These are phyloP conservation scores for Baorangia bicolor DNA, from an alignment of 768 basidiomycete genomes.

Conservation along the genomic window DNA sequence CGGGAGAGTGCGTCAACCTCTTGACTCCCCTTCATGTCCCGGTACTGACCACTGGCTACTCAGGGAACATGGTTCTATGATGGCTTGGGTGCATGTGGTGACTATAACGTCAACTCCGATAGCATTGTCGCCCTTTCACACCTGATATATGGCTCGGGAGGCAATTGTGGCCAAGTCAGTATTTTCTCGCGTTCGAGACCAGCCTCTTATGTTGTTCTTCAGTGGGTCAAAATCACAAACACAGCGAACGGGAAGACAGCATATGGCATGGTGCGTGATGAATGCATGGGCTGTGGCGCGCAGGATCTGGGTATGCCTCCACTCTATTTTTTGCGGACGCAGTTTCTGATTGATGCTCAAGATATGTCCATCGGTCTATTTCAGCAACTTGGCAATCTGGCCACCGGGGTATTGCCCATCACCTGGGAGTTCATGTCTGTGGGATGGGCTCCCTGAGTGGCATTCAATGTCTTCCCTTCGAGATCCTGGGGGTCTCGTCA, in stretches of 20 bases:
- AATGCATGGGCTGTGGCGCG: slow-evolving; percentile 52
- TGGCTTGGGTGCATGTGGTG: slow-evolving; percentile 64
- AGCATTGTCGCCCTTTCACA: slow-evolving; percentile 60
- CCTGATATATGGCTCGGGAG: slow-evolving; percentile 48
- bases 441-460: slow-evolving; percentile 35
- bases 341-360: slow-evolving; percentile 25
- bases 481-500: slow-evolving; percentile 4
- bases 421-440: slow-evolving; percentile 58
- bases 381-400: slow-evolving; percentile 45
- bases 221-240: slow-evolving; percentile 62
- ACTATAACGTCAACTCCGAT: slow-evolving; percentile 44
- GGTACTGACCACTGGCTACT: slow-evolving; percentile 1
- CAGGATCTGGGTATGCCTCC: slow-evolving; percentile 51
- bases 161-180: slow-evolving; percentile 60
- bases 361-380: slow-evolving; percentile 69
- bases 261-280: slow-evolving; percentile 52
- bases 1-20: slow-evolving; percentile 48
- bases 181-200: neutral
- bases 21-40: no score
- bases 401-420: slow-evolving; percentile 47
- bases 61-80: slow-evolving; percentile 66
- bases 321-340: neutral
- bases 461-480: neutral
- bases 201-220: slow-evolving; percentile 7
- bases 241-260: slow-evolving; percentile 47